Conservation (phyloP, 768 basidiomycete genomes). For the Coprinopsis strossmayeri region DNA sequence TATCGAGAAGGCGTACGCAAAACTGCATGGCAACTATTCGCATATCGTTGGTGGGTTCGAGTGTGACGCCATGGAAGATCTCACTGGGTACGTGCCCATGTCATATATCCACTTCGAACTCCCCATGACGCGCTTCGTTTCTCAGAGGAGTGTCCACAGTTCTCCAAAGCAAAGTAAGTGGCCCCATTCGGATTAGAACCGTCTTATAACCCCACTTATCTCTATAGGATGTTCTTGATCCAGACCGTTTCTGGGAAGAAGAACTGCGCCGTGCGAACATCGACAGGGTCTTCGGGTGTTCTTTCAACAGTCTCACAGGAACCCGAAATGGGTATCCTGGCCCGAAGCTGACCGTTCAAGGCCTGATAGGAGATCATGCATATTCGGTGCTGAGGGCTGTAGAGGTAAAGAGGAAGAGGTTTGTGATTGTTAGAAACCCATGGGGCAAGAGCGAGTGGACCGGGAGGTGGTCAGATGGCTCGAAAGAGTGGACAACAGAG, state of each 20-base stretch:
- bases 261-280: conserved; percentile 39
- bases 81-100: conserved; percentile 39
- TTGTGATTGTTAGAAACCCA: conserved; percentile 44
- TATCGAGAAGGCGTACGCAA: conserved; percentile 52
- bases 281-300: conserved; percentile 45
- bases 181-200: no score
- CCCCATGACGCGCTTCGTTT: background rate
- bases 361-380: conserved; percentile 37
- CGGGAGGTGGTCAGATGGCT: conserved; percentile 43
- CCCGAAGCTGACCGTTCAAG: conserved; percentile 22
- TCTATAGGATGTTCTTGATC: conserved; percentile 42
- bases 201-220: background rate
- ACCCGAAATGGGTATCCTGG: conserved; percentile 21
- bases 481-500: conserved; percentile 43
- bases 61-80: conserved; percentile 47
- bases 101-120: background rate
- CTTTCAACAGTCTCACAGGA: conserved; percentile 28
- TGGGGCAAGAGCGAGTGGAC: conserved; percentile 46
- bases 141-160: conserved; percentile 21
- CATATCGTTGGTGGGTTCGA: conserved; percentile 28
- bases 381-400: conserved; percentile 42
- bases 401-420: conserved; percentile 38
- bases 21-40: conserved; percentile 42
- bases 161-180: conserved; percentile 18
- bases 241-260: conserved; percentile 42